Evolutionary conservation across 805 yeast genomes (phyloP), one percentile per base, ranked within the genome.

Genomic region (Peterozyma xylosa): DNA sequence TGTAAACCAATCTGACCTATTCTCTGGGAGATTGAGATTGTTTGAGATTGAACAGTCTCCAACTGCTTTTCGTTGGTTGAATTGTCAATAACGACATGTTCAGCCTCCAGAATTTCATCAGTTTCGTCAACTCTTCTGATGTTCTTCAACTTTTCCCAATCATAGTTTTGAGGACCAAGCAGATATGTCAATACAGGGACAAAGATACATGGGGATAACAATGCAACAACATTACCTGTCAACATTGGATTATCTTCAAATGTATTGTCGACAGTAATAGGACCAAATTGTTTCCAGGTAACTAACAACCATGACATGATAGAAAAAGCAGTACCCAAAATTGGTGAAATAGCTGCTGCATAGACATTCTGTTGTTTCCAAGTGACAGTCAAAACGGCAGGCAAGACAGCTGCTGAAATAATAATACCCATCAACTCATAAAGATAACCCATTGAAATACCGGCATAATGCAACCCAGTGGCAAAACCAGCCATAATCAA

Each of bases 361-460:
- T 71, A 61, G 40, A 61, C 60, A 57, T 84, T 88, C 63, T 82
- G 87, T 38, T 74, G 75, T 46, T 56, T 68, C 59, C 89, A 85
- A 50, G 75, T 74, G 53, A 78, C 67, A 3, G 86, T 82, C 55
- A 84, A 62, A 4, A 78, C 76, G 35, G 84, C 76, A 2, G 96
- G 95, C 38, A 86, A 63, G 5, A 89, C 96, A 18, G 91, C 95
- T 48, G 91, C 79, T 5, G 93, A 84, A 43, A 89, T 86, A 38
- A 89, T 83, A 45, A 88, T 78, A 44, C 96, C 96, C 95, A 87
- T 87, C 50, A 89, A 65, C 58, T 86, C 86, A 62, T 87, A 87
- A 35, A 89, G 69, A 64, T 82, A 89, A 29, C 96, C 96, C 86
- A 88, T 82, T 30, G 86, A 78, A 42, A 88, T 82, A 17, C 81